Evolutionary conservation across 331 rosid genomes (phyloP), one percentile per base, ranked within the genome.

Genomic region (Rhamnella rubrinervis): DNA sequence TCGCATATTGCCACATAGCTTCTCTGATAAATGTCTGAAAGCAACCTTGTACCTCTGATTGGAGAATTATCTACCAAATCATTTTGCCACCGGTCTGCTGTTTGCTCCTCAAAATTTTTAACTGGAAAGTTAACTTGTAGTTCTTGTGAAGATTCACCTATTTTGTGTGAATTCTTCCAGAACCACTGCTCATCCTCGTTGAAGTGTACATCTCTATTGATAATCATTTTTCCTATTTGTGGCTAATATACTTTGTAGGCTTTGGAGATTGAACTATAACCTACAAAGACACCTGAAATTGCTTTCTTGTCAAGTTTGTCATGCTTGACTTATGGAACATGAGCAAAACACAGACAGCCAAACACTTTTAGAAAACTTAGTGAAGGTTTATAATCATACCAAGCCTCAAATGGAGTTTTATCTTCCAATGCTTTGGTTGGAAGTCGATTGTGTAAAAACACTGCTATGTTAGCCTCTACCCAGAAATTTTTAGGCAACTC

Each of bases 381-480:
- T 26, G 47, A 55, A 55, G 72, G 78, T 46, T 73, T 64, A 3
- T 20, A 6, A 4, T 12, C 56, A 41, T 55, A 16, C 67, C 78
- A 58, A 4, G 51, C 72, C 46, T 73, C 66, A 58, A 41, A 73
- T 1, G 67, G 66, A 4, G 59, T 65, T 14, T 39, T 1, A 6
- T 47, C 23, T 1, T 10, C 6, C 11, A 64, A n/a, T 2, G 59
- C 65, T 10, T n/a, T 63, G 23, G 65, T 63, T 16, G 49, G 58
- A 39, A 35, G 51, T 6, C 65, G 25, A 15, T 64, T 53, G 16
- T 40, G 76, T 6, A 62, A 6, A 51, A 41, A 62, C 3, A 61
- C 37, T 6, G 18, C 10, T 18, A 41, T 56, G 12, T 68, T 56
- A 6, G 49, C 25, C 6, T 70, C 14, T 3, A 16, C 51, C 58